Evolutionary conservation across 768 basidiomycete genomes (phyloP), one percentile per base, ranked within the genome.

Genomic region (Kwoniella shandongensis): DNA sequence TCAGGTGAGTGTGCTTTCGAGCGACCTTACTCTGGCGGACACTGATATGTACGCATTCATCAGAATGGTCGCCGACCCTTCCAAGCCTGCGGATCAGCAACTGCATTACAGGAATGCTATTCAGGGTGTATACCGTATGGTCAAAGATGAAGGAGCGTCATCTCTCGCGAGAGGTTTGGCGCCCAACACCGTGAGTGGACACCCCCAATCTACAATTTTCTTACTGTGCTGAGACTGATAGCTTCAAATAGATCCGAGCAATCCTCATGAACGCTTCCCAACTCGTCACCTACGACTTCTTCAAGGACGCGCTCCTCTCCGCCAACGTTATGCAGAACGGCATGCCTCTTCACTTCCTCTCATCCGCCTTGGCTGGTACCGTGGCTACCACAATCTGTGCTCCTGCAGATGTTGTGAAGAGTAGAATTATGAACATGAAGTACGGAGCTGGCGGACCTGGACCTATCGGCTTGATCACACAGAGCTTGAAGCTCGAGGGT

Each of bases 301-400:
- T 76, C 65, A 76, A 76, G 42, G 61, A 68, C 20, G 30, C 51
- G 1, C 44, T 76, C n/a, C 62, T 76, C 22, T 35, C 65, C 8
- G 23, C 62, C 40, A 40, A 54, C n/a, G 41, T 61, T 32, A 54
- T 71, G 54, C 29, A 45, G 5, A 68, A 76, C 36, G 70, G 70
- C 17, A 68, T 74, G 53, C 66, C 69, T 13, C 55, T 72, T n/a
- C 75, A 76, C 45, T 69, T 76, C 50, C 56, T 66, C 18, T 63
- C 75, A 1, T 70, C 67, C 12, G 72, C 70, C 23, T 29, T 63
- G 4, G 71, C 73, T 2, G 75, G 75, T 17, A 76, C 75, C 15
- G 68, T 76, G 22, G 75, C 75, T 3, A 74, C 73, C 1, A 76
- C 75, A 13, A 66, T 74, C 6, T 74, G 71, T 54, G 75, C 75